Base-by-base conservation (phyloP, 2,329 filamentous ascomycete genomes). In the Sclerotinia nivalis region DNA sequence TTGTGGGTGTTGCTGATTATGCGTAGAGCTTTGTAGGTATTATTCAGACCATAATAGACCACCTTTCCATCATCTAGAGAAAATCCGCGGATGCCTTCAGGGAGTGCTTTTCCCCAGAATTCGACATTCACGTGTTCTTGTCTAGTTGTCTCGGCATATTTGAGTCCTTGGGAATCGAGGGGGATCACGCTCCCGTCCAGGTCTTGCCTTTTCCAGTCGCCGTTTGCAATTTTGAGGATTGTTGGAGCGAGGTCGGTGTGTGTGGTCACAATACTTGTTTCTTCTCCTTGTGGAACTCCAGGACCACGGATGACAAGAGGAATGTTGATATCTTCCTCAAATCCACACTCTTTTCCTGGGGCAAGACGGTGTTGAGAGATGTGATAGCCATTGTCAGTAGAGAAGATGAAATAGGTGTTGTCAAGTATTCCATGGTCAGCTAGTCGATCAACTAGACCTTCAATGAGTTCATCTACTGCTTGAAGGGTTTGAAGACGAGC, bases 271-370 rank as follows among this genome's bases (percentile, higher is more conserved):
- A 82, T 76, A 22, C 40, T 66, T 31, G 84, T 71, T 20, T 68
- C 69, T 56, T 80, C 73, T 1, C 83, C 83, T 15, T 77, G 73
- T 0, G 82, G 78, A 2, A 90, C 79, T 0, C 86, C 85, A 0
- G 88, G 88, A 0, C 88, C 88, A 13, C 87, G 82, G 25, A 90
- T 82, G 49, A 87, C 82, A 6, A 90, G 81, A 0, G 84, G 84
- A 5, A 86, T 80, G 2, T 83, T 81, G 64, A 86, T 84, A 71
- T 86, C 84, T 69, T 83, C 82, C 67, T 86, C 84, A 71, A 81
- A 85, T 0, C 82, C 83, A 61, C 83, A 85, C 34, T 81, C 79
- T 73, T 86, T 86, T 5, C 84, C 84, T 1, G 84, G 83, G 13
- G 79, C 80, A 45, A 86, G 74, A 2, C 84, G 82, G 71, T 86